phyloP scores from a whole-genome alignment of 2,329 filamentous ascomycete species.

The Fusarium setosum region DNA sequence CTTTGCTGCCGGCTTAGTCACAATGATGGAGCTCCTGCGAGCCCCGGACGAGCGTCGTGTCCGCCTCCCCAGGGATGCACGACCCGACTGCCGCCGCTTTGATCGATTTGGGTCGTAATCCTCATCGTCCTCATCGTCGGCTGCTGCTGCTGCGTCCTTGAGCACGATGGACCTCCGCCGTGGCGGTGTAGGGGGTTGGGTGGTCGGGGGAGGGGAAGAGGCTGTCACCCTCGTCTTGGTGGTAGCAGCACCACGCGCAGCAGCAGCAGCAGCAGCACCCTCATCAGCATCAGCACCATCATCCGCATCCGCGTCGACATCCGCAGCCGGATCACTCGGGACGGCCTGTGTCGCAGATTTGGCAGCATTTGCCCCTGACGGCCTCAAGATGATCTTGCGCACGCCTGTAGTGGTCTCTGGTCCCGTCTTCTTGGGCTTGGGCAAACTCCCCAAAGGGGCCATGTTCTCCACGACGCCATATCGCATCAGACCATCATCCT shows the following conservation, averaged over 20 bases:
- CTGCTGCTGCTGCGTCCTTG: slow-evolving; percentile 46
- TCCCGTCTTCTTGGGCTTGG: slow-evolving; percentile 62
- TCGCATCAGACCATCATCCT: slow-evolving; percentile 79
- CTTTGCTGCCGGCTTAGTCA: slow-evolving; percentile 35
- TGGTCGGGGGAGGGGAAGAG: slow-evolving; percentile 36
- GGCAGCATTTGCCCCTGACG: slow-evolving; percentile 46
- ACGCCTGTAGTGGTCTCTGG: slow-evolving; percentile 45
- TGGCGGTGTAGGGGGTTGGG: slow-evolving; percentile 41
- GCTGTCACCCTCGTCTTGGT: slow-evolving; percentile 33
- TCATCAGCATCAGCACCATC: slow-evolving; percentile 25
- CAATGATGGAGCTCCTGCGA: slow-evolving; percentile 35
- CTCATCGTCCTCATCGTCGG: slow-evolving; percentile 53
- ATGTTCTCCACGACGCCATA: slow-evolving; percentile 85
- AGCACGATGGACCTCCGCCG: slow-evolving; percentile 40
- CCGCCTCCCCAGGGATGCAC: slow-evolving; percentile 46
- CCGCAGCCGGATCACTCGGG: slow-evolving; percentile 38
- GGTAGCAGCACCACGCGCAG: slow-evolving; percentile 33
- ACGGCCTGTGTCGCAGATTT: slow-evolving; percentile 39
- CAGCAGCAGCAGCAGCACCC: slow-evolving; percentile 37
- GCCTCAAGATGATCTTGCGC: slow-evolving; percentile 60
- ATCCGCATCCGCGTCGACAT: slow-evolving; percentile 25
- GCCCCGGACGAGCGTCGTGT: slow-evolving; percentile 38
- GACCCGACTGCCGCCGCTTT: slow-evolving; percentile 49
- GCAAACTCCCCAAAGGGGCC: slow-evolving; percentile 81
- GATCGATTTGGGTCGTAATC: slow-evolving; percentile 57